A percentile compares a stretch with the other conserved stretches of the same genome.
phyloP scores from a whole-genome alignment of 805 yeast species.

The Barnettozyma populi region DNA sequence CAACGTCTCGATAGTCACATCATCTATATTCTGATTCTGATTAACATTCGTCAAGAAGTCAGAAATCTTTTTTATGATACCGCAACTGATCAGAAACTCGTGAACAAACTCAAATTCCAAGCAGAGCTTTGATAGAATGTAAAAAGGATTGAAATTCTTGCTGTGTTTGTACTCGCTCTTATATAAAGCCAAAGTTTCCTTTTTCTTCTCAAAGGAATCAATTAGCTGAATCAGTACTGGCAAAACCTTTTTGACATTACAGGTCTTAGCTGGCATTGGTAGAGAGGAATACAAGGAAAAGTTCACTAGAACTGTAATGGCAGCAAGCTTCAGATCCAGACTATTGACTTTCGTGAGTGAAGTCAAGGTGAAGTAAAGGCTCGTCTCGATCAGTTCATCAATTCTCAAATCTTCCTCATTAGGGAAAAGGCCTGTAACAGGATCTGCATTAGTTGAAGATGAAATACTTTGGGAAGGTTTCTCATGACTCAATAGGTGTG shows the following conservation, averaged over 20 bases:
- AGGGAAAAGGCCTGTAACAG: neutral
- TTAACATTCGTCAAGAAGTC: constrained; percentile 25
- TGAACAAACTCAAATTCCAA: constrained; percentile 29
- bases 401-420: constrained; percentile 12
- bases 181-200: constrained; percentile 11
- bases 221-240: constrained; percentile 22
- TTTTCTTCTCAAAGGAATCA: constrained; percentile 12
- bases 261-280: constrained; percentile 5
- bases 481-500: constrained; percentile 17
- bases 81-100: constrained; percentile 30
- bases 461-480: constrained; percentile 3
- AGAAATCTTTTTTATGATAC: constrained; percentile 28
- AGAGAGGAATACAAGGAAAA: constrained; percentile 18
- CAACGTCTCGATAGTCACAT: constrained; percentile 25
- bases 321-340: constrained; percentile 20
- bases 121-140: constrained; percentile 30
- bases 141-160: constrained; percentile 27
- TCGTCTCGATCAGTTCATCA: constrained; percentile 12
- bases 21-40: constrained; percentile 17
- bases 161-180: constrained; percentile 17
- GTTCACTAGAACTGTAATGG: constrained; percentile 16
- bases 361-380: constrained; percentile 17
- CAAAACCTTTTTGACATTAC: constrained; percentile 16
- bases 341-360: constrained; percentile 20
- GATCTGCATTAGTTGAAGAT: constrained; percentile 1